These are phyloP conservation scores for Neonectria hederae DNA, from an alignment of 2,329 filamentous ascomycete genomes.

Conservation along the genomic window DNA sequence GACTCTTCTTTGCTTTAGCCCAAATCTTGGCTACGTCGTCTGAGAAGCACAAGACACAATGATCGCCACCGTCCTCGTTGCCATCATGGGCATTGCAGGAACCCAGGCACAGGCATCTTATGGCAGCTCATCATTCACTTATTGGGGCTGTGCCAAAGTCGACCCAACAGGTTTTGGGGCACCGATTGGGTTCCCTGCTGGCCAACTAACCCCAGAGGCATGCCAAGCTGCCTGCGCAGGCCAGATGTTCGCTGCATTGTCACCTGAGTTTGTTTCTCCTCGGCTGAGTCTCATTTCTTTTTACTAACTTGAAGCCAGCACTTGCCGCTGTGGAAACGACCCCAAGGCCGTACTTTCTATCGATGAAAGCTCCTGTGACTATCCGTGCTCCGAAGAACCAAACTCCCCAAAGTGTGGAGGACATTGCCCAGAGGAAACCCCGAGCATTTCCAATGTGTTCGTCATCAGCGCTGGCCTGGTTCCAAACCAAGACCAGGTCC, in stretches of 20 bases:
- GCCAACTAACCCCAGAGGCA: conserved; percentile 31
- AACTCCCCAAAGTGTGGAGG: conserved; percentile 48
- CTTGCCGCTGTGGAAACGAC: conserved; percentile 50
- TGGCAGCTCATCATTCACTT: conserved; percentile 28
- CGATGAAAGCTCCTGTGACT: conserved; percentile 46
- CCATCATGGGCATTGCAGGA: conserved; percentile 29
- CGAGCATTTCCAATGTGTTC: conserved; percentile 48
- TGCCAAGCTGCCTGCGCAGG: conserved; percentile 33
- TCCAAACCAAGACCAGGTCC: conserved; percentile 16
- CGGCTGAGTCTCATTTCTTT: rapidly evolving
- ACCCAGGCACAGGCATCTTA: conserved; percentile 32
- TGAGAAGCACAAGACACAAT: conserved; percentile 23
- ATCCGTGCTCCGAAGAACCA: conserved; percentile 43
- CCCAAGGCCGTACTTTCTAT: conserved; percentile 39
- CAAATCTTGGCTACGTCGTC: neutral
- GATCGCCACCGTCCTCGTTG: conserved; percentile 35
- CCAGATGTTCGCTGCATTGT: conserved; percentile 36
- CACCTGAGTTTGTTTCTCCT: conserved; percentile 43
- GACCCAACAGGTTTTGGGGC: conserved; percentile 30
- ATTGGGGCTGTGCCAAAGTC: conserved; percentile 39
- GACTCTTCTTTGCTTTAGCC: neutral
- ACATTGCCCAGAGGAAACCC: conserved; percentile 39
- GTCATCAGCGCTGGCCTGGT: conserved; percentile 29
- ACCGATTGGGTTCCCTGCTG: conserved; percentile 23
- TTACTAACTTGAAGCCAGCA: conserved; percentile 37